A percentile compares a stretch with the other conserved stretches of the same genome.
These are phyloP conservation scores for Lachancea lanzarotensis DNA, from an alignment of 805 yeast genomes.

Conservation along the genomic window DNA sequence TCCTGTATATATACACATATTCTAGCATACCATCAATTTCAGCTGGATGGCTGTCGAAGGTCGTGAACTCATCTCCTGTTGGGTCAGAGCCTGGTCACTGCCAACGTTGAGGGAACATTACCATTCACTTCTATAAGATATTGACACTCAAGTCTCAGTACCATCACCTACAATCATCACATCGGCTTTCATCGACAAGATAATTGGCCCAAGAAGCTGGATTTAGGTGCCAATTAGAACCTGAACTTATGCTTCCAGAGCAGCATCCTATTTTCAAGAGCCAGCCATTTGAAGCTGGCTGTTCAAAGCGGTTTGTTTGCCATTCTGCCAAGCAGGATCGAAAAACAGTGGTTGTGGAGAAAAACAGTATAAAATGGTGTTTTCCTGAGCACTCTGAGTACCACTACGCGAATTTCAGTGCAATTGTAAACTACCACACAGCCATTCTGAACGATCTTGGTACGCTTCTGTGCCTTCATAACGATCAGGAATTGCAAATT, in stretches of 20 bases:
- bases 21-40: not conserved
- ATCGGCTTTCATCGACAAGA: not conserved
- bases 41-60: not conserved
- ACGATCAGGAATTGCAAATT: constrained; percentile 13
- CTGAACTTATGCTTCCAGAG: constrained; percentile 3
- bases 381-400: constrained; percentile 8
- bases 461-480: constrained; percentile 19
- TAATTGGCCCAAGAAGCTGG: not conserved
- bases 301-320: constrained; percentile 14
- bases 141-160: not conserved
- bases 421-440: constrained; percentile 8
- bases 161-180: not conserved
- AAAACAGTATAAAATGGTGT: constrained; percentile 19
- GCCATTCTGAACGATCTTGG: constrained; percentile 17
- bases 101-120: no score
- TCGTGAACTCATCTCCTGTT: no score
- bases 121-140: no score
- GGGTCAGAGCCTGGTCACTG: no score
- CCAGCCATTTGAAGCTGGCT: not conserved
- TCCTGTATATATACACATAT: constrained; percentile 3
- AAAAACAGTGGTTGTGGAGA: constrained; percentile 16
- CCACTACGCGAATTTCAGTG: constrained; percentile 12
- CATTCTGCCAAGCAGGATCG: constrained; percentile 13
- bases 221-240: not conserved
- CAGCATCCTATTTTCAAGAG: constrained; percentile 9